Conservation (phyloP, 139 green algal species). For the Dunaliella primolecta region DNA sequence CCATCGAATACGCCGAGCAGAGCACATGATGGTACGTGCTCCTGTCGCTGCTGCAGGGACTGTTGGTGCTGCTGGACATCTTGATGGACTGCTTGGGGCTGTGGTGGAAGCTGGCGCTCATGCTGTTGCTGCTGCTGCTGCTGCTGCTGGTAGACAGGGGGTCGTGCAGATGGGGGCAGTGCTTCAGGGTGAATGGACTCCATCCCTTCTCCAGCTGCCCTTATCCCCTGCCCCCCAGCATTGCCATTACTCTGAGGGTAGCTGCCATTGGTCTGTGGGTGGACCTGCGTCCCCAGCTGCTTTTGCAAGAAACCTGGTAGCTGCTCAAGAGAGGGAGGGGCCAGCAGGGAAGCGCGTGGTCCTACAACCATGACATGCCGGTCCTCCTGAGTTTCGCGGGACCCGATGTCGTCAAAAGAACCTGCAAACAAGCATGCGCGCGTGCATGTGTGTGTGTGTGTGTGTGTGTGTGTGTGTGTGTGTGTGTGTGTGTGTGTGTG, state of each 20-base stretch:
- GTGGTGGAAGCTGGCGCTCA: background rate
- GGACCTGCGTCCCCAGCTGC: too few relatives aligned
- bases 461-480: background rate
- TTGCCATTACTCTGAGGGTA: too few relatives aligned
- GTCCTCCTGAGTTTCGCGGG: background rate
- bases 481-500: too few relatives aligned
- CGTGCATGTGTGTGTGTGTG: background rate
- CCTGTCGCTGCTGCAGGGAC: background rate
- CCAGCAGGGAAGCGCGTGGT: too few relatives aligned
- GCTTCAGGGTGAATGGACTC: constrained; percentile 2
- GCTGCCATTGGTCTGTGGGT: too few relatives aligned
- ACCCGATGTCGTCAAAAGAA: background rate
- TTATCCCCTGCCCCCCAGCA: too few relatives aligned
- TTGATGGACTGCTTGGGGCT: background rate
- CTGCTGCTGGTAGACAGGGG: background rate
- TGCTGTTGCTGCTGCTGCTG: constrained; percentile 8
- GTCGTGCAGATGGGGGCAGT: background rate
- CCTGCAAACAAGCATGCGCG: background rate
- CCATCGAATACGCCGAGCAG: constrained; percentile 82
- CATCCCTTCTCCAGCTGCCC: too few relatives aligned
- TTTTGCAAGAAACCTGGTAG: too few relatives aligned
- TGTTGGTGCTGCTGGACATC: background rate
- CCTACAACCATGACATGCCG: background rate
- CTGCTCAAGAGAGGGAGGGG: too few relatives aligned
- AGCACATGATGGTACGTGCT: background rate